These are phyloP conservation scores for Lactarius sanguifluus DNA, from an alignment of 768 basidiomycete species.

Conservation along the genomic window DNA sequence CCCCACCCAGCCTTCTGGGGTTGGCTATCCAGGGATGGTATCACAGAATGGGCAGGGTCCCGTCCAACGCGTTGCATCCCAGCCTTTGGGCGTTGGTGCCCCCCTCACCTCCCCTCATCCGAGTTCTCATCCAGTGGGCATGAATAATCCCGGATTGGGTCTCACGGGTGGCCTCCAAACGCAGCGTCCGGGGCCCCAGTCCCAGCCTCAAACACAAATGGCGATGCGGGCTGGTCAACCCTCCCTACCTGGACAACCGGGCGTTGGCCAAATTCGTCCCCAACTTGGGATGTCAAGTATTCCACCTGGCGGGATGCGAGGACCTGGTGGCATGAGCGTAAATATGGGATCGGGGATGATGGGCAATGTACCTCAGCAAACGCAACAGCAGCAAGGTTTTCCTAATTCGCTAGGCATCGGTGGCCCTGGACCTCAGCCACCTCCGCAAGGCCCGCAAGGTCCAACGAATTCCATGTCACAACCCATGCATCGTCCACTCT, in stretches of 20 bases:
- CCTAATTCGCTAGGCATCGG: slow-evolving; percentile 13
- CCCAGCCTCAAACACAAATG: slow-evolving; percentile 36
- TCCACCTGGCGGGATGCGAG: slow-evolving; percentile 38
- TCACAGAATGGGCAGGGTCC: slow-evolving; percentile 19
- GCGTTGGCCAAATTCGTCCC: slow-evolving; percentile 42
- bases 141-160: slow-evolving; percentile 40
- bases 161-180: slow-evolving; percentile 39
- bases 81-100: slow-evolving; percentile 37
- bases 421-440: slow-evolving; percentile 20
- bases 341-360: slow-evolving; percentile 51
- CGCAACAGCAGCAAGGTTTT: slow-evolving; percentile 27
- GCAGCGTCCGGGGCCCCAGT: slow-evolving; percentile 39
- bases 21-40: slow-evolving; percentile 15
- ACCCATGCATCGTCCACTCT: slow-evolving; percentile 20
- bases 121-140: slow-evolving; percentile 13
- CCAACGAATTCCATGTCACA: slow-evolving; percentile 18
- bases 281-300: slow-evolving; percentile 34
- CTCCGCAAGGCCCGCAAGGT: slow-evolving; percentile 20
- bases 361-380: slow-evolving; percentile 42
- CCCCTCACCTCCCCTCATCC: slow-evolving; percentile 20
- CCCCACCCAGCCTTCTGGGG: slow-evolving; percentile 25
- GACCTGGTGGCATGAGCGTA: slow-evolving; percentile 40
- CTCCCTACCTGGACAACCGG: slow-evolving; percentile 34
- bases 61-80: slow-evolving; percentile 57
- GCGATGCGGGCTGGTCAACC: slow-evolving; percentile 35